phyloP scores from a whole-genome alignment of 495 filamentous ascomycete genomes.

The Daldinia loculata region DNA sequence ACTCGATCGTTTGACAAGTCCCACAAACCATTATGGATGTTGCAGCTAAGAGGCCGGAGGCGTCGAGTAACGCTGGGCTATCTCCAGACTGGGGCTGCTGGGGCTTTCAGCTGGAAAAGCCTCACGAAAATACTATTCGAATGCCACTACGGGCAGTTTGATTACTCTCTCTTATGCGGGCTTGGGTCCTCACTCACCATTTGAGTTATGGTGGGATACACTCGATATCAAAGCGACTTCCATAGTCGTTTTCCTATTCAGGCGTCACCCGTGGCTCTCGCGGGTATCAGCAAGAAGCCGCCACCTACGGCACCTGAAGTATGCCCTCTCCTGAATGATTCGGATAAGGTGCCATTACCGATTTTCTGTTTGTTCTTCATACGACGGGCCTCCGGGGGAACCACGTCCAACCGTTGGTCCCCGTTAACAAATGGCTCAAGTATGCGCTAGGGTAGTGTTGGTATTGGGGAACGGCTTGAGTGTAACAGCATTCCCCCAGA shows the following conservation, averaged over 20 bases:
- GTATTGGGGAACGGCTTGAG: background rate
- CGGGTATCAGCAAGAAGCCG: background rate
- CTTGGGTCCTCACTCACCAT: background rate
- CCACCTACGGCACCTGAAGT: background rate
- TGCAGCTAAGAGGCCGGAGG: conserved; percentile 12
- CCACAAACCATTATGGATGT: conserved; percentile 7
- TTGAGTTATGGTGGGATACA: background rate
- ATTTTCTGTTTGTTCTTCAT: conserved; percentile 2
- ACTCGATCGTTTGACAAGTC: background rate
- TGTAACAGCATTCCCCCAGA: conserved; percentile 1
- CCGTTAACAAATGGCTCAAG: conserved; percentile 10
- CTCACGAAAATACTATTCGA: background rate
- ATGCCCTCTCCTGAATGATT: background rate
- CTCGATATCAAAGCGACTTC: background rate
- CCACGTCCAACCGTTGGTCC: background rate
- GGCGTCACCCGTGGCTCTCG: background rate
- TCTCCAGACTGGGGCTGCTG: background rate
- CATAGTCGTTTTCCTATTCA: background rate
- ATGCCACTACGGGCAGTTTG: background rate
- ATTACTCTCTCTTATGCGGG: background rate
- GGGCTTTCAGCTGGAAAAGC: background rate
- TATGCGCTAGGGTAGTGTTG: background rate
- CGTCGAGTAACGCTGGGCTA: conserved; percentile 3
- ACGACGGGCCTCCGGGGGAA: background rate
- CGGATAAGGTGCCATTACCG: background rate